Conservation (phyloP, 495 filamentous ascomycete species). For the Lepraria neglecta region DNA sequence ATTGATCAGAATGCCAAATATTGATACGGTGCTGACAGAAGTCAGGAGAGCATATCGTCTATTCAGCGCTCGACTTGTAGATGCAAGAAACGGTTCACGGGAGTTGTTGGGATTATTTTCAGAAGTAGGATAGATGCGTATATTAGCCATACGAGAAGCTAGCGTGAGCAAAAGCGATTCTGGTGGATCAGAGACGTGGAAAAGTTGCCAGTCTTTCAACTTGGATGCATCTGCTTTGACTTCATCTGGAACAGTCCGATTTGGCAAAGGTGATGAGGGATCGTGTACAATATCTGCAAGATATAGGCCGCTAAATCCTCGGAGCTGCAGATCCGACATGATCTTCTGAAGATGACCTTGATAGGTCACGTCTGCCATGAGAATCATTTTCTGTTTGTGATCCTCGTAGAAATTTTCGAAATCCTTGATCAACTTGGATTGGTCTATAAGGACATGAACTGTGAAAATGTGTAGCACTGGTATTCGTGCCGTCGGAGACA, state of each 20-base stretch:
- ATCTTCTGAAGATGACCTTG: slow-evolving; percentile 59
- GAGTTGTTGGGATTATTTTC: background rate
- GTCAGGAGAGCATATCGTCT: slow-evolving; percentile 84
- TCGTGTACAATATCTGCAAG: slow-evolving; percentile 68
- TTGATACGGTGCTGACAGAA: slow-evolving; percentile 66
- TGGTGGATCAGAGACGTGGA: slow-evolving; percentile 84
- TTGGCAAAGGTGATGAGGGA: slow-evolving; percentile 77
- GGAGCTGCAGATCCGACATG: slow-evolving; percentile 40
- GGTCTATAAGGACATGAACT: slow-evolving; percentile 53
- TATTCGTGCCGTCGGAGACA: slow-evolving; percentile 82
- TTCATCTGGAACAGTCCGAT: slow-evolving; percentile 57
- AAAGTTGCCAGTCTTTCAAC: slow-evolving; percentile 67
- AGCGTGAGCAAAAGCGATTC: slow-evolving; percentile 80
- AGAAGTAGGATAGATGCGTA: slow-evolving; percentile 71
- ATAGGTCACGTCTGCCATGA: slow-evolving; percentile 90
- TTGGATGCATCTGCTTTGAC: slow-evolving; percentile 43
- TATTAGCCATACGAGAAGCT: slow-evolving; percentile 66
- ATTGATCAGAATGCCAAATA: slow-evolving; percentile 92
- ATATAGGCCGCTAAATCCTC: slow-evolving; percentile 65
- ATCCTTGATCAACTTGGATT: slow-evolving; percentile 44
- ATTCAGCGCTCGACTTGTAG: slow-evolving; percentile 56
- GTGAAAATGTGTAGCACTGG: slow-evolving; percentile 95
- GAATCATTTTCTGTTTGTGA: slow-evolving; percentile 56
- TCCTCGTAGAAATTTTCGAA: slow-evolving; percentile 66
- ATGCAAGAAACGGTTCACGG: slow-evolving; percentile 25